Conservation (phyloP, 2,329 filamentous ascomycete genomes). For the Sclerotinia glacialis region DNA sequence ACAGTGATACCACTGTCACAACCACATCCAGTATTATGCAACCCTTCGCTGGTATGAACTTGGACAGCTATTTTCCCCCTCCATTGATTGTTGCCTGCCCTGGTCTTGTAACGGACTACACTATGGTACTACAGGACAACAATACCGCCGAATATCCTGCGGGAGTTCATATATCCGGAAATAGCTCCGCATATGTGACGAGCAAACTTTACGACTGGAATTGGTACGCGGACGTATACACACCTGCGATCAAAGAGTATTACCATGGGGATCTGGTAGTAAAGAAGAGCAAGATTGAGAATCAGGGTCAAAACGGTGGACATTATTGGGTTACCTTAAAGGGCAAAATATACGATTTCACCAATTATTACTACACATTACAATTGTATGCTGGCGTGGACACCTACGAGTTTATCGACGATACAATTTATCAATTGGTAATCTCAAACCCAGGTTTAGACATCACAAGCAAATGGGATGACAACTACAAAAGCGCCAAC, state of each 20-base stretch:
- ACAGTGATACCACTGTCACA: slow-evolving; percentile 69
- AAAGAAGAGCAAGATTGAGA: slow-evolving; percentile 55
- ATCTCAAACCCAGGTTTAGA: slow-evolving; percentile 76
- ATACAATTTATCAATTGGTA: slow-evolving; percentile 63
- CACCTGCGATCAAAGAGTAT: slow-evolving; percentile 77
- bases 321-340: slow-evolving; percentile 80
- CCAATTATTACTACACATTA: slow-evolving; percentile 82
- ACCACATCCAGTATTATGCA: slow-evolving; percentile 66
- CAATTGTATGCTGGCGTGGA: slow-evolving; percentile 50
- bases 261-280: slow-evolving; percentile 86
- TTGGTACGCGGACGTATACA: slow-evolving; percentile 77
- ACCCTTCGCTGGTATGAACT: slow-evolving; percentile 70
- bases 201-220: slow-evolving; percentile 59
- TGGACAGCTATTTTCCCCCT: slow-evolving; percentile 83
- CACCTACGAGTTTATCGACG: slow-evolving; percentile 70
- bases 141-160: slow-evolving; percentile 51
- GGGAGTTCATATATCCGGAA: slow-evolving; percentile 71
- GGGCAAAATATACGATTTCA: slow-evolving; percentile 79
- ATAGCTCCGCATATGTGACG: slow-evolving; percentile 51
- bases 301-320: slow-evolving; percentile 63
- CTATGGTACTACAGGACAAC: slow-evolving; percentile 60
- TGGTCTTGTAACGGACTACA: slow-evolving; percentile 62
- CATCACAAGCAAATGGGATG: slow-evolving; percentile 65
- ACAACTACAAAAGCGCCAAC: slow-evolving; percentile 51
- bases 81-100: slow-evolving; percentile 74